Evolutionary conservation across 352 stramenopile species (phyloP).

Genomic region (Thalassiosira mediterranea): DNA sequence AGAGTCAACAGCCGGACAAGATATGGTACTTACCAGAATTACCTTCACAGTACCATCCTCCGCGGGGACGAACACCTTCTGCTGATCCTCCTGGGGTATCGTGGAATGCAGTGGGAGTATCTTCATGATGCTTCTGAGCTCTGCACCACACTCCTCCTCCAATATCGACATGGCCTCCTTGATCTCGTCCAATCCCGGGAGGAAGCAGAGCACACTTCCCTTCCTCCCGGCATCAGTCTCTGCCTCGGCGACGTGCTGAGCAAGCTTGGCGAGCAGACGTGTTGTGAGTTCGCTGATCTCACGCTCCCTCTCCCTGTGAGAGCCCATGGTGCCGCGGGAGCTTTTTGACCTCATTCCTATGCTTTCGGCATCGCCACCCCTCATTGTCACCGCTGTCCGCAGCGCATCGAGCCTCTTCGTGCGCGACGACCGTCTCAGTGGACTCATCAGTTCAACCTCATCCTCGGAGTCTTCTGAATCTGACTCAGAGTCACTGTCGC

Average conservation of each 20-base stretch:
- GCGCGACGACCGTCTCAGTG: constrained; percentile 2
- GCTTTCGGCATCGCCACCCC: constrained; percentile 1
- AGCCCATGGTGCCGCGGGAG: not conserved
- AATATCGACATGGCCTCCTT: constrained; percentile 24
- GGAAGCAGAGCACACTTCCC: constrained; percentile 40
- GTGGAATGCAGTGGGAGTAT: constrained; percentile 42
- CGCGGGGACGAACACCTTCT: constrained; percentile 37
- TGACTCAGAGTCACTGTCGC: constrained; percentile 20
- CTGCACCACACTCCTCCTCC: constrained; percentile 15
- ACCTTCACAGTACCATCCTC: constrained; percentile 62
- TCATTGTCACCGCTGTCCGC: constrained; percentile 22
- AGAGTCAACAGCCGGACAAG: too few species aligned
- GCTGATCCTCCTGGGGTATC: constrained; percentile 37
- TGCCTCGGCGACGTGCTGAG: constrained; percentile 20
- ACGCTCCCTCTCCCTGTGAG: constrained; percentile 5
- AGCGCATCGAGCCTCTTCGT: constrained; percentile 17
- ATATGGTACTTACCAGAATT: too few species aligned
- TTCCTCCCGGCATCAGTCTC: constrained; percentile 32
- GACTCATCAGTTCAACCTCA: constrained; percentile 1
- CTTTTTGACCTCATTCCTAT: not conserved
- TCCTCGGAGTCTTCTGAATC: constrained; percentile 10
- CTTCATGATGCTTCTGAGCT: constrained; percentile 24
- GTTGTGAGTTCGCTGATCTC: constrained; percentile 17
- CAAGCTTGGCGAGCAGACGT: constrained; percentile 25
- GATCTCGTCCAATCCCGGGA: constrained; percentile 42